These are phyloP conservation scores for Periconia sp. DNA, from an alignment of 2,329 filamentous ascomycete genomes.

Conservation along the genomic window DNA sequence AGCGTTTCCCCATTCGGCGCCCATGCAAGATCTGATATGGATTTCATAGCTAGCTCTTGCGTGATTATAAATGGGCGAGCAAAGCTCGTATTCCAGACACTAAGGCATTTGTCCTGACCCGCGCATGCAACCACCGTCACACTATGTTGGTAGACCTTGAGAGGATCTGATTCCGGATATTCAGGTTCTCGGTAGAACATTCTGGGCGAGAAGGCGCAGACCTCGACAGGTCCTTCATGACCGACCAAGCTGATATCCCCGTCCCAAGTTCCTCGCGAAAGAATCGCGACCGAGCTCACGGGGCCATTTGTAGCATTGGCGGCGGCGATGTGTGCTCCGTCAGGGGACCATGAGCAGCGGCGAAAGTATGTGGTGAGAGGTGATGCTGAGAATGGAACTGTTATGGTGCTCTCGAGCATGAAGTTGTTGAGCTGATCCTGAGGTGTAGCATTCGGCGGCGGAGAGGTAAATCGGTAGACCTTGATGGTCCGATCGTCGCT, in stretches of 20 bases:
- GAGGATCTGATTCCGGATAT: slow-evolving; percentile 56
- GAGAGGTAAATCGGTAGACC: slow-evolving; percentile 90
- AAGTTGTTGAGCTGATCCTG: slow-evolving; percentile 98
- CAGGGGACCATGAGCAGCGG: slow-evolving; percentile 95
- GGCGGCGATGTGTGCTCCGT: slow-evolving; percentile 95
- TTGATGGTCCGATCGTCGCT: slow-evolving; percentile 97
- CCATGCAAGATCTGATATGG: slow-evolving; percentile 94
- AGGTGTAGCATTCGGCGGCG: slow-evolving; percentile 86
- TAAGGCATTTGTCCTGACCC: slow-evolving; percentile 94
- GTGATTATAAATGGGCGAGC: slow-evolving; percentile 88
- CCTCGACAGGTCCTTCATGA: slow-evolving; percentile 95
- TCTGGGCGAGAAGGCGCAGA: slow-evolving; percentile 94
- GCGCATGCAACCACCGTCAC: slow-evolving; percentile 97
- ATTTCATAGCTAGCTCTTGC: slow-evolving; percentile 87
- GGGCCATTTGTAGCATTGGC: slow-evolving; percentile 97
- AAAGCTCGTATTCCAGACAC: slow-evolving; percentile 97
- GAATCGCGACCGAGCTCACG: slow-evolving; percentile 95
- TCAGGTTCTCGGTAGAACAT: slow-evolving; percentile 78
- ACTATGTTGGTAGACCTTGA: slow-evolving; percentile 50
- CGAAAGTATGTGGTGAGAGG: slow-evolving; percentile 97
- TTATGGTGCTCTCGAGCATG: slow-evolving; percentile 89
- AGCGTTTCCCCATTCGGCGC: slow-evolving; percentile 87
- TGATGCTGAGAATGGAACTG: slow-evolving; percentile 84
- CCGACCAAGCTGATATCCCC: slow-evolving; percentile 97
- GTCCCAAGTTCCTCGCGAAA: slow-evolving; percentile 90